phyloP scores from a whole-genome alignment of 2,329 filamentous ascomycete genomes.

The Monosporascus sp. region DNA sequence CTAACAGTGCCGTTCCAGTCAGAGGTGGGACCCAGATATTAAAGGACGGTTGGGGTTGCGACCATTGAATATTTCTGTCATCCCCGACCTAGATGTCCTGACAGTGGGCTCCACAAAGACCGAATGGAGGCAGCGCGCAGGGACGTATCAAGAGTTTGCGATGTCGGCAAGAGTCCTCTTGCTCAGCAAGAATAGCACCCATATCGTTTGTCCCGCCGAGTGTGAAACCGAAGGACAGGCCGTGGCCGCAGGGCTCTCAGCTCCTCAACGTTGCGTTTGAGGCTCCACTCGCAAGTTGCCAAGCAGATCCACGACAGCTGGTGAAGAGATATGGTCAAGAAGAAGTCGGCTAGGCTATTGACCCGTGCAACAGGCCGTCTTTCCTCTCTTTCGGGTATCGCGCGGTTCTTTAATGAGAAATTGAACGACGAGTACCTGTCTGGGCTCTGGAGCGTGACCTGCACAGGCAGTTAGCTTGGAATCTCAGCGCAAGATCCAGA shows the following conservation, averaged over 20 bases:
- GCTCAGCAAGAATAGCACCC: background rate
- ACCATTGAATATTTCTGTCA: too few species aligned
- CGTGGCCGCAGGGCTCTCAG: too few species aligned
- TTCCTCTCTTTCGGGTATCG: conserved; percentile 1
- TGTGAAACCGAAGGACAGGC: too few species aligned
- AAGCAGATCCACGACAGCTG: too few species aligned
- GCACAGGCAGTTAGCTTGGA: background rate
- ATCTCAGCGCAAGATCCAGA: background rate
- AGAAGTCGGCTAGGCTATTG: background rate
- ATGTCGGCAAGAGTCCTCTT: background rate
- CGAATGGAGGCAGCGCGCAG: background rate
- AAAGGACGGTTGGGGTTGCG: too few species aligned
- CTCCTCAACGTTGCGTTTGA: too few species aligned
- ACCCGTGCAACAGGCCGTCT: background rate
- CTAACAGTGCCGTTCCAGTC: too few species aligned
- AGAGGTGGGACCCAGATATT: too few species aligned
- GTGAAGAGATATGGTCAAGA: too few species aligned
- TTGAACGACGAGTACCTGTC: conserved; percentile 1
- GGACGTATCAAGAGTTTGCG: background rate
- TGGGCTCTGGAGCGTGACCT: conserved; percentile 1
- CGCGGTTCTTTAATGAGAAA: background rate
- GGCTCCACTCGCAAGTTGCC: too few species aligned
- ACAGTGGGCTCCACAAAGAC: background rate
- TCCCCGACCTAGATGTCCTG: too few species aligned
- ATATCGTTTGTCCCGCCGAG: background rate